A percentile compares a stretch with the other conserved stretches of the same genome.
Conservation (phyloP, 2,329 filamentous ascomycete species). For the Lasiodiplodia sp. region DNA sequence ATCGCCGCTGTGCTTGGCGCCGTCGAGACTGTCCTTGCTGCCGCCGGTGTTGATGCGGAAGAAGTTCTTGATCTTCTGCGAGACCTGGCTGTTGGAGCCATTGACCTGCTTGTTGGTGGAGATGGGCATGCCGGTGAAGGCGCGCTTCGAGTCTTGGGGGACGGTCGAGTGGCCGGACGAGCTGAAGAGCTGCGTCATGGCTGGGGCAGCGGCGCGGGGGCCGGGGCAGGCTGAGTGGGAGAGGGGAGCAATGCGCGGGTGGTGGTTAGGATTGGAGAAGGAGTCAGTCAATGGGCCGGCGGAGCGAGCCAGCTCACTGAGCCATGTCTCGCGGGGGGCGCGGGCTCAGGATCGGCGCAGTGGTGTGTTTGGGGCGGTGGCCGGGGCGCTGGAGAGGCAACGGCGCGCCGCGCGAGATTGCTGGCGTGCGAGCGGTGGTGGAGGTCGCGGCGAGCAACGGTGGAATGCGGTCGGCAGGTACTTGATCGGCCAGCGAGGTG, state of each 20-base stretch:
- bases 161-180: constrained; percentile 46
- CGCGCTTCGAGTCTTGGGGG: constrained; percentile 52
- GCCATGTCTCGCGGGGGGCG: constrained; percentile 38
- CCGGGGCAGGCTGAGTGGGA: constrained; percentile 22
- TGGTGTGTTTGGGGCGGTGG: not conserved
- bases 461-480: constrained; percentile 15
- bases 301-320: constrained; percentile 40
- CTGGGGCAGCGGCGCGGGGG: constrained; percentile 29
- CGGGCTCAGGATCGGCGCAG: constrained; percentile 20
- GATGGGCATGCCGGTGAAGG: constrained; percentile 56
- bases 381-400: constrained; percentile 2
- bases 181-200: constrained; percentile 54
- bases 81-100: constrained; percentile 61
- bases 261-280: constrained; percentile 12
- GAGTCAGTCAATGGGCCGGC: constrained; percentile 33
- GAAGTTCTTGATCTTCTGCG: constrained; percentile 73
- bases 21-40: constrained; percentile 52
- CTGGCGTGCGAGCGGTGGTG: not conserved
- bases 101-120: constrained; percentile 57
- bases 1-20: constrained; percentile 46
- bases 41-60: constrained; percentile 69
- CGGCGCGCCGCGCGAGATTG: not conserved
- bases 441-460: constrained; percentile 18
- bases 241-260: constrained; percentile 21
- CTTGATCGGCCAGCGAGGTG: constrained; percentile 27